Evolutionary conservation across 805 yeast genomes (phyloP), one percentile per base, ranked within the genome.

Genomic region (Ogataea pilisensis): DNA sequence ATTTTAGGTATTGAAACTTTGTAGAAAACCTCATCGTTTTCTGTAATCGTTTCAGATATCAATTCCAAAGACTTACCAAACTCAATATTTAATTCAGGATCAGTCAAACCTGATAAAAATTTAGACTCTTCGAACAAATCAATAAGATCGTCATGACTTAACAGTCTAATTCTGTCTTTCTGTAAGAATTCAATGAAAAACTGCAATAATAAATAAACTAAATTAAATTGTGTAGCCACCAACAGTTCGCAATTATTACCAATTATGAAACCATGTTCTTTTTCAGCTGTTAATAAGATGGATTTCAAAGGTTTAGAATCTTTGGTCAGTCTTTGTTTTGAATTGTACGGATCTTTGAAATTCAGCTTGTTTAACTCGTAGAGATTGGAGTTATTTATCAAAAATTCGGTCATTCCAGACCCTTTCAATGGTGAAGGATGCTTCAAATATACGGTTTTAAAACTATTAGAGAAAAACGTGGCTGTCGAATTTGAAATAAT

Each of bases 21-120:
- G 57, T 63, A 73, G 44, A 70, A 75, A 2, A 41, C 34, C 33
- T 71, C 75, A 22, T 66, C 78, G 14, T 64, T 69, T 41, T 73
- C 79, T 20, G 55, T 61, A 3, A 70, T 58, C 2, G 50, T 43
- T 24, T 73, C 76, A 35, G 72, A 61, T 7, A 73, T 62, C n/a
- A 46, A 39, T 0, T 39, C 41, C 24, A 78, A 45, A 4, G 61
- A 46, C 0, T 24, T 22, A 14, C 47, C 43, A 19, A 69, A 45
- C 3, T 43, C 44, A 35, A 68, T 43, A 2, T 42, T 43, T 35
- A 61, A 57, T 4, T 63, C 60, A 1, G 54, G 31, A 6, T 57
- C 54, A 7, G 59, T 45, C 6, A 67, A 36, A 12, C 29, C 36
- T 1, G 20, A 34, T 9, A 52, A 37, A 5, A 42, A 20, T 3